Conservation (phyloP, 345 rosid genomes). For the Punica granatum region DNA sequence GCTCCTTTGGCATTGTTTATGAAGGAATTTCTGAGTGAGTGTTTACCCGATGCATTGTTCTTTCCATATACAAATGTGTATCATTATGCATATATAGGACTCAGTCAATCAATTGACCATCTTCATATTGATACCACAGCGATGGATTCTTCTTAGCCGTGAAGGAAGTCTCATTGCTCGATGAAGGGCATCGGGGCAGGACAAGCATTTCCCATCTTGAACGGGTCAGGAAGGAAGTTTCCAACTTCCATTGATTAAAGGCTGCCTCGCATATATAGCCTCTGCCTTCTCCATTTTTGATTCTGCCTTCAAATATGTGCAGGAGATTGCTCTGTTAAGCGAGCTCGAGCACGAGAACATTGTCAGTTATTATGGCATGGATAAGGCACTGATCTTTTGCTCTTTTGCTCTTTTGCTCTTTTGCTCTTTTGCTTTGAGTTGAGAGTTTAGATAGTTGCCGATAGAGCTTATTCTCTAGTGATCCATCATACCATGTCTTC, state of each 20-base stretch:
- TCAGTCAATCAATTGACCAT: background rate
- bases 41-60: background rate
- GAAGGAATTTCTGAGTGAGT: constrained; percentile 28
- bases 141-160: constrained; percentile 82
- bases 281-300: constrained; percentile 1
- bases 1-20: constrained; percentile 33
- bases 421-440: background rate
- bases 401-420: constrained; percentile 3
- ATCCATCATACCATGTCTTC: too few species aligned
- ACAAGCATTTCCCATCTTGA: constrained; percentile 69
- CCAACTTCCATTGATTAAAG: constrained; percentile 3
- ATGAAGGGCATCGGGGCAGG: constrained; percentile 68
- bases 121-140: constrained; percentile 22
- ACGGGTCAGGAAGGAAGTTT: constrained; percentile 30
- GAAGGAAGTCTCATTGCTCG: constrained; percentile 84
- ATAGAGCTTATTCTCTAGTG: too few species aligned
- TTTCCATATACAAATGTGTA: background rate
- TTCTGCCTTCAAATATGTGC: constrained; percentile 12
- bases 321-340: constrained; percentile 80
- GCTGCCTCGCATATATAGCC: background rate
- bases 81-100: background rate
- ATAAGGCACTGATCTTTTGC: constrained; percentile 50
- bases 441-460: too few species aligned
- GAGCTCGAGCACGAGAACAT: constrained; percentile 78
- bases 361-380: constrained; percentile 73